Conservation (phyloP, 106 monocot species). For the Triglochin maritima region DNA sequence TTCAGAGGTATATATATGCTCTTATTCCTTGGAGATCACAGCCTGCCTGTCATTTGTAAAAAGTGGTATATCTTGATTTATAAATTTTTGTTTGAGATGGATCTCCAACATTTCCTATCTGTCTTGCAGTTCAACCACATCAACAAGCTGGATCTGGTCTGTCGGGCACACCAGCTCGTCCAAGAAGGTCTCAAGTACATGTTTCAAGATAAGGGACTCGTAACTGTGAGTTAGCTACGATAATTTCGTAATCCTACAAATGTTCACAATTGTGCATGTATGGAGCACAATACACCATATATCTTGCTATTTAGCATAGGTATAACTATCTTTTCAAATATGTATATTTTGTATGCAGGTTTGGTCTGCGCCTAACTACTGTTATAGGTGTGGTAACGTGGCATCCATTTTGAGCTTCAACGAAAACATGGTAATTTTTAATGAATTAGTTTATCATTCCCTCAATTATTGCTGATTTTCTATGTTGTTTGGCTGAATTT, state of each 20-base stretch:
- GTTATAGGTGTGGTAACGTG: conserved; percentile 95
- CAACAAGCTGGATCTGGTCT: conserved; percentile 88
- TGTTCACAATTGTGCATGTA: neutral
- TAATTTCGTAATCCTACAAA: too few species aligned
- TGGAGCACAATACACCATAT: neutral
- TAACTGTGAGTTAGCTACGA: conserved; percentile 60
- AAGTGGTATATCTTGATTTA: neutral
- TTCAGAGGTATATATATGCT: conserved; percentile 40
- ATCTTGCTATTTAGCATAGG: neutral
- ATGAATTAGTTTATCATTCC: too few species aligned
- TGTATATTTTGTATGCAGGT: conserved; percentile 28
- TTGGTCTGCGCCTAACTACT: conserved; percentile 99
- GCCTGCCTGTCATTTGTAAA: too few species aligned
- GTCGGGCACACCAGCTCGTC: conserved; percentile 95
- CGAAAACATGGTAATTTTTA: conserved; percentile 71
- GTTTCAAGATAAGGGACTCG: conserved; percentile 97
- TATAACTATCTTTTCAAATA: neutral
- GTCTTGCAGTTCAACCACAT: conserved; percentile 82
- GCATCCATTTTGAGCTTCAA: conserved; percentile 96
- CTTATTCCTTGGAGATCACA: too few species aligned
- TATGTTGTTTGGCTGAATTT: neutral
- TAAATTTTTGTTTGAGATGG: neutral
- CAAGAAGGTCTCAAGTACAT: conserved; percentile 99
- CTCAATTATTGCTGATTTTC: neutral
- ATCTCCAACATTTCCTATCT: neutral